Conservation (phyloP, 176 grass and related monocot species). For the Paspalum notatum region DNA sequence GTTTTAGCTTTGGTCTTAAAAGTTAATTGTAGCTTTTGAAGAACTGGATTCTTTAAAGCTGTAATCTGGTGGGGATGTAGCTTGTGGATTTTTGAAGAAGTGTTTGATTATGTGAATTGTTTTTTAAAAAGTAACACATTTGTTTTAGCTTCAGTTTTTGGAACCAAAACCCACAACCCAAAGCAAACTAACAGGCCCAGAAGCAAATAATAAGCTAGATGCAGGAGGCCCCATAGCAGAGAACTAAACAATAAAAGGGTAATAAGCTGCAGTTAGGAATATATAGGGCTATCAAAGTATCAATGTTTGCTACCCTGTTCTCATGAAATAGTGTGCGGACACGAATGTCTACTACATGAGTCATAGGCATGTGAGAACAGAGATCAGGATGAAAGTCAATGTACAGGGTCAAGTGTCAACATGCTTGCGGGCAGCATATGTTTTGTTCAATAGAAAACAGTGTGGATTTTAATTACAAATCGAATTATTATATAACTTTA, state of each 20-base stretch:
- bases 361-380: background rate
- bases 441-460: background rate
- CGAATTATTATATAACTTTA: background rate
- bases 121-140: too few relatives aligned
- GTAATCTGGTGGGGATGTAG: background rate
- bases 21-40: background rate
- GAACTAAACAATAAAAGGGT: slow-evolving; percentile 10
- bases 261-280: background rate
- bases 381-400: background rate
- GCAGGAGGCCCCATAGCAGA: background rate
- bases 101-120: too few relatives aligned
- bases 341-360: background rate
- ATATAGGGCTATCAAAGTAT: background rate
- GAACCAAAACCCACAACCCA: background rate
- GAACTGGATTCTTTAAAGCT: background rate
- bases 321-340: background rate
- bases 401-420: background rate
- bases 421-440: background rate
- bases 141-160: too few relatives aligned
- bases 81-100: slow-evolving; percentile 5
- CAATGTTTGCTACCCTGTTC: background rate
- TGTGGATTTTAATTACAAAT: background rate
- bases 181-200: background rate
- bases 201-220: background rate
- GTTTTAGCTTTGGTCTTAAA: background rate